Conservation (phyloP, 2,329 filamentous ascomycete genomes). For the Talaromyces pinophilus region DNA sequence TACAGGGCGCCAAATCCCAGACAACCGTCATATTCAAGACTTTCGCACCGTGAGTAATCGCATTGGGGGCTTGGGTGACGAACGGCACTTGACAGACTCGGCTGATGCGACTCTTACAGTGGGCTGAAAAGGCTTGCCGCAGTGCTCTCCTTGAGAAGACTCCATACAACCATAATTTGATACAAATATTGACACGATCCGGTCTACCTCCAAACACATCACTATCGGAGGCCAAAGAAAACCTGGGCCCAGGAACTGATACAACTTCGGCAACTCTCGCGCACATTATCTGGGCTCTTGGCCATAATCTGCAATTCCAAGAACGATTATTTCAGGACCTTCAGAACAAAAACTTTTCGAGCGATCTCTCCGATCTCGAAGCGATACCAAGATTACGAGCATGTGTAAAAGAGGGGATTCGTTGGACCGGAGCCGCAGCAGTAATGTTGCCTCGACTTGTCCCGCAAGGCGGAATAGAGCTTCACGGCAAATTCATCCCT, state of each 20-base stretch:
- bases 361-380: neutral
- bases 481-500: neutral
- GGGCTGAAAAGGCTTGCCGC: neutral
- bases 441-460: too few species aligned
- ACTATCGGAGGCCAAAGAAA: slow-evolving; percentile 15
- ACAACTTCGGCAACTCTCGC: slow-evolving; percentile 15
- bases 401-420: slow-evolving; percentile 23
- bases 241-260: slow-evolving; percentile 6
- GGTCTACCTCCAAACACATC: neutral
- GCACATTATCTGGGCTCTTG: slow-evolving; percentile 16
- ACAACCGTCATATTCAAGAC: neutral
- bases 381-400: slow-evolving; percentile 13
- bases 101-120: neutral
- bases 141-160: neutral
- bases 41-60: neutral
- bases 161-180: neutral
- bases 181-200: slow-evolving; percentile 8
- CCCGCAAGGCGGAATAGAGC: neutral
- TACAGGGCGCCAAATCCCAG: neutral
- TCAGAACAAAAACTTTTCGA: neutral
- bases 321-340: neutral
- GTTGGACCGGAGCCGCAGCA: slow-evolving; percentile 17
- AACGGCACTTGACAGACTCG: too few species aligned
- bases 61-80: too few species aligned
- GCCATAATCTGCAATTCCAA: neutral